phyloP scores from a whole-genome alignment of 202 grass and related monocot species.

The Elaeis oleifera region DNA sequence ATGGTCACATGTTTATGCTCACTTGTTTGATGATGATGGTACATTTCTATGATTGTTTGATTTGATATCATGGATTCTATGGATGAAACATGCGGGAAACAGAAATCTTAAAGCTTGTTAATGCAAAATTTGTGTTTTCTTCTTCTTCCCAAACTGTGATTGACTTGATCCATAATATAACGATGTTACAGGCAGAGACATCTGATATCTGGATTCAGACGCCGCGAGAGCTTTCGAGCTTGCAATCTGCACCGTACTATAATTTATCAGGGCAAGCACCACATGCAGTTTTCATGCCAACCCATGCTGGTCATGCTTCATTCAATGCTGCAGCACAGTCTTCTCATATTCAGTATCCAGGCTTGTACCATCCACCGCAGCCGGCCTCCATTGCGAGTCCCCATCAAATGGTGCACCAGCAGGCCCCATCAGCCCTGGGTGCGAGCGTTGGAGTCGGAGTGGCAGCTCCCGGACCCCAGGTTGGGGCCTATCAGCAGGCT shows the following conservation, averaged over 20 bases:
- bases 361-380: constrained; percentile 43
- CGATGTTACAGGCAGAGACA: constrained; percentile 40
- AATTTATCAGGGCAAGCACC: constrained; percentile 56
- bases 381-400: constrained; percentile 48
- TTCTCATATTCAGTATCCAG: constrained; percentile 54
- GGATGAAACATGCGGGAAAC: no score
- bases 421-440: constrained; percentile 40
- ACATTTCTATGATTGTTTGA: no score
- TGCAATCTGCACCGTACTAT: constrained; percentile 49
- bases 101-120: no score
- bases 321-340: constrained; percentile 51
- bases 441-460: constrained; percentile 56
- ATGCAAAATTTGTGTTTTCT: neutral
- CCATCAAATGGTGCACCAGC: constrained; percentile 64
- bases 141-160: no score
- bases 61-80: no score
- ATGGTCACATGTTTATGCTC: no score
- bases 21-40: no score
- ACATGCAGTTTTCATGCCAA: constrained; percentile 51
- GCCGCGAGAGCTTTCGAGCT: constrained; percentile 44
- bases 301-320: constrained; percentile 40
- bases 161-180: no score
- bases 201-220: constrained; percentile 67
- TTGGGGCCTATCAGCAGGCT: constrained; percentile 64
- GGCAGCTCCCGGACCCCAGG: constrained; percentile 44